These are phyloP conservation scores for Aurifilum marmelostoma DNA, from an alignment of 2,329 filamentous ascomycete genomes.

Conservation along the genomic window DNA sequence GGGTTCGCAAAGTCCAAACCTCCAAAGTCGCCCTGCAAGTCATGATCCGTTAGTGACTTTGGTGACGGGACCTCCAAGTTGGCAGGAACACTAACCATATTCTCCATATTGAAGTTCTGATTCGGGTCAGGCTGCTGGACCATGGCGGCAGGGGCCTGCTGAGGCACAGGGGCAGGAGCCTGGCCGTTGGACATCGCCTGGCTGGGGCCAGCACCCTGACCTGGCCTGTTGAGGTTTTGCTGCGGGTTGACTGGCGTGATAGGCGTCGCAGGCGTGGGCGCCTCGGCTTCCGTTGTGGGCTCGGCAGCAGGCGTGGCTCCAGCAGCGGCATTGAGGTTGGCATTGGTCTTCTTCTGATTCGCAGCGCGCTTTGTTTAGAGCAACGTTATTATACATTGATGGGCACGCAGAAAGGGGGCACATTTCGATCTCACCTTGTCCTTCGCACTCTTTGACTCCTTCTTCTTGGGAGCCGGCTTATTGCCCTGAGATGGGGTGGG, in stretches of 20 bases:
- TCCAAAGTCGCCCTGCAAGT: conserved; percentile 44
- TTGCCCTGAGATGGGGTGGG: conserved; percentile 75
- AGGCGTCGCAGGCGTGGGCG: conserved; percentile 62
- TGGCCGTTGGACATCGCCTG: conserved; percentile 48
- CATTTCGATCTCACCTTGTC: conserved; percentile 61
- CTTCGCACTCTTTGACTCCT: conserved; percentile 67
- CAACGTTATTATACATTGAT: conserved; percentile 21
- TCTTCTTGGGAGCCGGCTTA: conserved; percentile 79
- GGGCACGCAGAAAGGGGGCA: conserved; percentile 25
- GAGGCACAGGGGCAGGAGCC: conserved; percentile 47
- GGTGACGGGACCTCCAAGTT: conserved; percentile 15
- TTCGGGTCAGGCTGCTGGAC: conserved; percentile 52
- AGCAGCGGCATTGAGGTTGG: conserved; percentile 49
- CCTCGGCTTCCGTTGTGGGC: conserved; percentile 57
- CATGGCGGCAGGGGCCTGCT: conserved; percentile 48
- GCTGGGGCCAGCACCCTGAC: conserved; percentile 46
- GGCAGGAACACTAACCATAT: conserved; percentile 47
- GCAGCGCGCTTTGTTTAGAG: conserved; percentile 45
- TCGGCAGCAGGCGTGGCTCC: conserved; percentile 63
- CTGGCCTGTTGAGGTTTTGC: conserved; percentile 52
- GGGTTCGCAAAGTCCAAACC: conserved; percentile 61
- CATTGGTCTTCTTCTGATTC: conserved; percentile 66
- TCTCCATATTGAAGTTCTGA: conserved; percentile 54
- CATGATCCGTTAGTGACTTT: conserved; percentile 31
- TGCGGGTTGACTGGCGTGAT: conserved; percentile 61